Base-by-base conservation (phyloP, 441 rosid species). In the Adansonia gregorii region DNA sequence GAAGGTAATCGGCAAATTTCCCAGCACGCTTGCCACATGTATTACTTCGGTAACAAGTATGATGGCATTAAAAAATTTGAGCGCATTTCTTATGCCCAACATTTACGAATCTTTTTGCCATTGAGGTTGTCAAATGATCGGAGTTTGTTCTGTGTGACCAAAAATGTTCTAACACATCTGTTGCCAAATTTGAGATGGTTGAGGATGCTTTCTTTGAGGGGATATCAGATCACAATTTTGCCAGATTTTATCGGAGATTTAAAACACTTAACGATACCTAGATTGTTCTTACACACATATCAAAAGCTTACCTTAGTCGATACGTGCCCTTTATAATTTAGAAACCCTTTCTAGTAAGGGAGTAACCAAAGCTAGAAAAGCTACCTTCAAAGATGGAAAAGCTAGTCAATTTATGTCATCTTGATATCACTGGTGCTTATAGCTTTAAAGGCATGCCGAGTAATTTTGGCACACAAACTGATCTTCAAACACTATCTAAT, bases 161-260 rank as follows among this genome's bases (percentile, higher is more conserved):
- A 6, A 2, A 4, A 46, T 67, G 55, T 45, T 20, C 7, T 20
- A 1, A 11, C 2, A 0, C 2, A 9, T 31, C 31, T 78, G 76
- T 17, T 78, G 70, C 63, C 52, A 9, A 27, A 35, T 0, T 78
- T 78, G 7, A 17, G 60, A 45, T n/a, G 22, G 22, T 51, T 78
- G 8, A 78, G 80, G 56, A 45, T 49, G 22, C 54, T 78, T 4
- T 71, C 69, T 78, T 61, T 78, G 59, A 12, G 2, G 12, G 71
- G 76, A 2, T 78, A 71, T 14, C 0, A 6, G 8, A 71, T 78
- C 4, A 0, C 10, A 0, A 14, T 31, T 22, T 17, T 78, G 6
- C 54, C 80, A 3, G 12, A 71, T 31, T 70, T 55, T 5, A 3
- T 78, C 14, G 55, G 54, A 17, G 51, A 60, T 49, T 51, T 78